These are phyloP conservation scores for Colletotrichum lentis DNA, from an alignment of 2,329 filamentous ascomycete species.

Conservation along the genomic window DNA sequence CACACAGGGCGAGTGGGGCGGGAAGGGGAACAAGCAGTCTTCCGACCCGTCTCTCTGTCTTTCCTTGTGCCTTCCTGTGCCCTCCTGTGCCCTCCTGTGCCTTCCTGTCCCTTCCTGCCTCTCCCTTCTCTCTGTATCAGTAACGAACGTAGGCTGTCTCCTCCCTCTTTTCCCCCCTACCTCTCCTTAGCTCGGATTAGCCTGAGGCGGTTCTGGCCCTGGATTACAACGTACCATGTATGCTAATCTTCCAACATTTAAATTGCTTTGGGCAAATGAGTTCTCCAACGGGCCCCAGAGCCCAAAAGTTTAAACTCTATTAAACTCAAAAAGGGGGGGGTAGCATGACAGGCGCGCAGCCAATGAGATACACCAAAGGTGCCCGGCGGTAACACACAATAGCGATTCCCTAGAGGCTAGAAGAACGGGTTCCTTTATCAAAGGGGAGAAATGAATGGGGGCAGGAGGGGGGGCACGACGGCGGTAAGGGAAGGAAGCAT, in stretches of 20 bases:
- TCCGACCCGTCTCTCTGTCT: no score
- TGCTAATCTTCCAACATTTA: background rate
- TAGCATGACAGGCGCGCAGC: background rate
- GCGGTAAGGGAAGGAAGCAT: background rate
- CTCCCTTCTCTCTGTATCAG: background rate
- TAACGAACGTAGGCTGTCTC: no score
- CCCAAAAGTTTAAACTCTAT: constrained; percentile 22
- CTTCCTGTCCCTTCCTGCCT: constrained; percentile 17
- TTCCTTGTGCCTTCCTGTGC: no score
- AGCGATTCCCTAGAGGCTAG: background rate
- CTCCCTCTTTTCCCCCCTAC: constrained; percentile 3
- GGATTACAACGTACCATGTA: constrained; percentile 7
- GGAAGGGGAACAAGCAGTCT: background rate
- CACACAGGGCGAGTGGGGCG: background rate
- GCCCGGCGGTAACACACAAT: constrained; percentile 4
- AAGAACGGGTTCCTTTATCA: no score
- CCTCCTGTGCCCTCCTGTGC: no score
- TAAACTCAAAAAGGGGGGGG: constrained; percentile 1
- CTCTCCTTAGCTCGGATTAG: background rate
- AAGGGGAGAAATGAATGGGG: background rate
- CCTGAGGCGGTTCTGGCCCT: constrained; percentile 14
- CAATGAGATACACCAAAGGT: constrained; percentile 11
- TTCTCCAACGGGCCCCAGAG: constrained; percentile 18
- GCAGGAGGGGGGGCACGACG: background rate
- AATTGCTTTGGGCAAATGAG: constrained; percentile 13